Base-by-base conservation (phyloP, 768 basidiomycete species). In the Gloeostereum incarnatum region DNA sequence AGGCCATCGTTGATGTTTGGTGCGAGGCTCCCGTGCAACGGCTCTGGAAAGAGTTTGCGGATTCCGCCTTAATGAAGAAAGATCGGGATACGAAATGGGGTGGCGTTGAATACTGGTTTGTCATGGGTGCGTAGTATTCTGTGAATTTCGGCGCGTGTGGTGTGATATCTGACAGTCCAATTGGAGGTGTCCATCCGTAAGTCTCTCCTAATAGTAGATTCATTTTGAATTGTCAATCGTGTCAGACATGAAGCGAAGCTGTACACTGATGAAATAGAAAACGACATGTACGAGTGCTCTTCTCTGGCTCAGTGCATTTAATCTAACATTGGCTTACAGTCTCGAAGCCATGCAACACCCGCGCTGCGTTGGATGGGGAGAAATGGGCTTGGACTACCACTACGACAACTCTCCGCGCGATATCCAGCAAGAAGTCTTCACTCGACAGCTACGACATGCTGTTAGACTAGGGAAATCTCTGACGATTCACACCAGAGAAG, bases 301-400 rank as follows among this genome's bases (percentile, higher is more conserved):
- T 11, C 10, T 1, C 24, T 24, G n/a, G 22, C 10, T 14, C 2
- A 4, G 30, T 24, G 17, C 13, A 33, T 5, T 8, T 5, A 29
- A 11, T 22, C 43, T 31, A 43, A 26, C 13, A 21, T 16, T 29
- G 5, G n/a, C 13, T 11, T 30, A 1, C 49, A 87, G 83, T 20
- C 42, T 85, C 35, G 75, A 78, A 50, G 86, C 86, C 2, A 84
- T 88, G 75, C 31, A 63, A 0, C 87, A 90, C 48, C 82, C 85
- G 1, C 75, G 81, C 8, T 89, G 86, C 49, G 86, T 91, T 5
- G 85, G 86, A 3, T 84, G 82, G 79, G 89, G 89, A 1, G 89
- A 93, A 51, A 90, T 90, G 40, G 87, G 89, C 0, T 69, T 88
- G 9, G 88, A 91, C 44, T 89, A 86, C 48, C 84, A 89, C 54